Conservation (phyloP, 805 yeast species). For the Wickerhamomyces rabaulensis region DNA sequence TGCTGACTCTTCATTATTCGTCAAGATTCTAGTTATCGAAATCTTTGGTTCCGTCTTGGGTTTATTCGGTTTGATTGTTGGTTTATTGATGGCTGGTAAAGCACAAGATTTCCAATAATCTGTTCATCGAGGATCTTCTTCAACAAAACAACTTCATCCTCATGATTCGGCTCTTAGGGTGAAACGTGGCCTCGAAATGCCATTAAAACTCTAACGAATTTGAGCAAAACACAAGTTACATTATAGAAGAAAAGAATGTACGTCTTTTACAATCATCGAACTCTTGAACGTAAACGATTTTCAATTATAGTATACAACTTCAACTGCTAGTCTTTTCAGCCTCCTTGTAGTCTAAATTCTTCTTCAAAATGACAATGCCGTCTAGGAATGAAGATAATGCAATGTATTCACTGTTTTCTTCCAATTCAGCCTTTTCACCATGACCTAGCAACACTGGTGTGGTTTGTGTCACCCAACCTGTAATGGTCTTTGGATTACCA, state of each 20-base stretch:
- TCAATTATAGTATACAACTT: background rate
- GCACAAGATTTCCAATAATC: slow-evolving; percentile 78
- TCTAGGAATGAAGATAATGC: slow-evolving; percentile 79
- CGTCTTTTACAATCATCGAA: background rate
- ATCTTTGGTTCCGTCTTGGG: slow-evolving; percentile 97
- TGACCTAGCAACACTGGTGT: slow-evolving; percentile 92
- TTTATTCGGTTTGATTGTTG: slow-evolving; percentile 92
- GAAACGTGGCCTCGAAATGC: no score
- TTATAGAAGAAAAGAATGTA: background rate
- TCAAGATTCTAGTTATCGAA: slow-evolving; percentile 93
- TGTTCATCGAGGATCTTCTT: background rate
- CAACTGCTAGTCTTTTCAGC: slow-evolving; percentile 32
- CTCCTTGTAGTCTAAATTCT: slow-evolving; percentile 80
- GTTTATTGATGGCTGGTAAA: slow-evolving; percentile 93
- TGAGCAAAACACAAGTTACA: background rate
- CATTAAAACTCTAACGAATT: no score
- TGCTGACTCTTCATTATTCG: slow-evolving; percentile 91
- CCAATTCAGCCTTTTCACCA: slow-evolving; percentile 97
- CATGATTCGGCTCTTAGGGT: no score
- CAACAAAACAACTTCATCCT: background rate
- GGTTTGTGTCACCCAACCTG: slow-evolving; percentile 99
- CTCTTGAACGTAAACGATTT: background rate
- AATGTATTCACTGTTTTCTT: slow-evolving; percentile 81
- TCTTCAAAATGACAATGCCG: slow-evolving; percentile 88
- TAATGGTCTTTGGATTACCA: slow-evolving; percentile 96